These are phyloP conservation scores for Isatis lusitanica DNA, from an alignment of 441 rosid genomes.

Conservation along the genomic window DNA sequence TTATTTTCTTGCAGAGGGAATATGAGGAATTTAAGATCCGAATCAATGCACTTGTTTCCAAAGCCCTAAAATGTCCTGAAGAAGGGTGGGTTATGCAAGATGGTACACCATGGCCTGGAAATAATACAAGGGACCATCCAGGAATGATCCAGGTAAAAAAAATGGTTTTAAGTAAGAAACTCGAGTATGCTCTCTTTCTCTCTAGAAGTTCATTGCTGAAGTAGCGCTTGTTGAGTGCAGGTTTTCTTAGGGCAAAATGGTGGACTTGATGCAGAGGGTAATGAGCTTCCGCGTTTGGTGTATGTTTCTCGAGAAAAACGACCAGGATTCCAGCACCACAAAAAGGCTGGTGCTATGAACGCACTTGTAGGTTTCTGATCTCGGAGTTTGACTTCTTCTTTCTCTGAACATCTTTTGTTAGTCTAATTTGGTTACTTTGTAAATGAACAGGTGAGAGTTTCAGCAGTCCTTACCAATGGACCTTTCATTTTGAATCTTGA, in stretches of 20 bases:
- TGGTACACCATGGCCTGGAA: slow-evolving; percentile 99
- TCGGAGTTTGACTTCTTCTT: slow-evolving; percentile 7
- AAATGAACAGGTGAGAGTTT: slow-evolving; percentile 79
- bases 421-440: slow-evolving; percentile 24
- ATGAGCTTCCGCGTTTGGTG: slow-evolving; percentile 92
- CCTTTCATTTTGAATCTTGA: slow-evolving; percentile 98
- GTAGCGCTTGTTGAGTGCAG: slow-evolving; percentile 43
- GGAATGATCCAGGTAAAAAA: slow-evolving; percentile 95
- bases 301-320: slow-evolving; percentile 99
- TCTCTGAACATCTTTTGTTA: slow-evolving; percentile 1
- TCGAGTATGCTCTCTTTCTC: neutral
- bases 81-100: slow-evolving; percentile 99
- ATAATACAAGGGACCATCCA: slow-evolving; percentile 96
- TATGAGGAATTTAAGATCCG: slow-evolving; percentile 96
- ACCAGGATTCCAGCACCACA: slow-evolving; percentile 97
- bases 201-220: slow-evolving; percentile 17
- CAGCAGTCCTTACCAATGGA: slow-evolving; percentile 98
- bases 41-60: slow-evolving; percentile 86
- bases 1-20: slow-evolving; percentile 66
- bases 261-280: slow-evolving; percentile 94
- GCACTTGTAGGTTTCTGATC: slow-evolving; percentile 67
- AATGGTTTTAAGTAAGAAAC: slow-evolving; percentile 5
- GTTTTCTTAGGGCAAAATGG: slow-evolving; percentile 98
- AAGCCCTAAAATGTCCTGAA: slow-evolving; percentile 89
- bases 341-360: slow-evolving; percentile 99